Evolutionary conservation across 2,329 filamentous ascomycete genomes (phyloP), one percentile per base, ranked within the genome.

Genomic region (Fusarium palustre): DNA sequence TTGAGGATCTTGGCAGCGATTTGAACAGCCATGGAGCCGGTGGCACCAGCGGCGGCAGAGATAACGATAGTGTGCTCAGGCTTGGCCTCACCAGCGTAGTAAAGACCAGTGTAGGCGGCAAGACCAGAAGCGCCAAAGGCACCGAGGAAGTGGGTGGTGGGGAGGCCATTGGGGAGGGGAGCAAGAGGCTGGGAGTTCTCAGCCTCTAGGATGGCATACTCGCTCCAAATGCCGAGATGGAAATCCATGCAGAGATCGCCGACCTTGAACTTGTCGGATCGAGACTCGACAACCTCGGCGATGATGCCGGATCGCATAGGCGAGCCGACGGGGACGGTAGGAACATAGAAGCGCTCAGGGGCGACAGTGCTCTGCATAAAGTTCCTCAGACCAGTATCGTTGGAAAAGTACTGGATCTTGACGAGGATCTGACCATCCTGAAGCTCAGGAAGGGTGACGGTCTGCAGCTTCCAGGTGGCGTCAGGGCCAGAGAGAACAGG

Each of bases 271-370:
- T 62, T 68, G 0, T 64, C 55, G 5, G 73, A 74, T 3, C 55
- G 53, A 16, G 75, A 76, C 61, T 76, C 74, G 3, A 76, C 24
- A 3, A 76, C 75, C 66, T 76, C 74, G 1, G 71, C 75, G 47
- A 76, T 76, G 39, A 75, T 64, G 22, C 74, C 74, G 4, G 74
- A 76, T 24, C 72, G 68, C 75, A 76, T 76, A 20, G 74, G 72
- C 2, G 71, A 70, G 31, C 75, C 74, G 3, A 75, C 33, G 13
- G 73, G 75, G 9, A 76, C 75, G 1, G 72, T 71, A 39, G 73
- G 74, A 18, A 76, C 72, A 55, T 76, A 76, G 61, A 76, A 73
- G 16, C 74, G 67, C 61, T 76, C 75, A 4, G 69, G 68, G 2
- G 66, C 74, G 4, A 76, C 73, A 10, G 68, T 75, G 62, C 69